Evolutionary conservation across 1,284 basidiomycete species (phyloP).

Genomic region (Heterobasidion annosum): DNA sequence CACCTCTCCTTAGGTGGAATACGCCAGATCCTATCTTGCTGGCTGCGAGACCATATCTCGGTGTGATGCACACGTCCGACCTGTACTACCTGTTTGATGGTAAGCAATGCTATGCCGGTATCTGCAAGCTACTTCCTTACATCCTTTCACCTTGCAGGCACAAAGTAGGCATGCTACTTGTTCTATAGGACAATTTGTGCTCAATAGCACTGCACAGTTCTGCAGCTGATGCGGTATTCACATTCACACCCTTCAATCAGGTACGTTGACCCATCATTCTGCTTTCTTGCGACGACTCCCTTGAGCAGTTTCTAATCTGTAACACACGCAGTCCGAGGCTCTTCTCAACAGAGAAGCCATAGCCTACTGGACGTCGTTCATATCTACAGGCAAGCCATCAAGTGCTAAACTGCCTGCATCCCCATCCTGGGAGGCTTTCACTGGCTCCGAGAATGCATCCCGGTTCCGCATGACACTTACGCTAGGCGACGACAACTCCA

Average conservation of each 20-base stretch:
- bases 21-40: constrained; percentile 31
- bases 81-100: constrained; percentile 35
- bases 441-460: neutral
- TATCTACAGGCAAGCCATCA: constrained; percentile 26
- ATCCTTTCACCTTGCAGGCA: constrained; percentile 4
- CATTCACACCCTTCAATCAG: constrained; percentile 28
- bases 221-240: constrained; percentile 25
- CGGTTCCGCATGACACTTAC: constrained; percentile 15
- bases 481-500: constrained; percentile 9
- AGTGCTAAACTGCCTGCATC: constrained; percentile 18
- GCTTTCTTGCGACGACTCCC: too few species aligned
- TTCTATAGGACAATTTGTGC: neutral
- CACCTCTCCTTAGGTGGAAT: constrained; percentile 25
- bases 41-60: constrained; percentile 25
- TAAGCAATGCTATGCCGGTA: constrained; percentile 8
- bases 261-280: constrained; percentile 14
- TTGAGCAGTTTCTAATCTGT: neutral
- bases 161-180: constrained; percentile 5
- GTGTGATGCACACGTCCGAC: constrained; percentile 36
- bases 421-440: constrained; percentile 17
- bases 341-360: constrained; percentile 30
- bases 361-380: constrained; percentile 37
- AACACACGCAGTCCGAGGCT: constrained; percentile 25
- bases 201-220: constrained; percentile 8
- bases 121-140: neutral